Evolutionary conservation across 2,329 filamentous ascomycete genomes (phyloP).

Genomic region (Aspergillus nomiae): DNA sequence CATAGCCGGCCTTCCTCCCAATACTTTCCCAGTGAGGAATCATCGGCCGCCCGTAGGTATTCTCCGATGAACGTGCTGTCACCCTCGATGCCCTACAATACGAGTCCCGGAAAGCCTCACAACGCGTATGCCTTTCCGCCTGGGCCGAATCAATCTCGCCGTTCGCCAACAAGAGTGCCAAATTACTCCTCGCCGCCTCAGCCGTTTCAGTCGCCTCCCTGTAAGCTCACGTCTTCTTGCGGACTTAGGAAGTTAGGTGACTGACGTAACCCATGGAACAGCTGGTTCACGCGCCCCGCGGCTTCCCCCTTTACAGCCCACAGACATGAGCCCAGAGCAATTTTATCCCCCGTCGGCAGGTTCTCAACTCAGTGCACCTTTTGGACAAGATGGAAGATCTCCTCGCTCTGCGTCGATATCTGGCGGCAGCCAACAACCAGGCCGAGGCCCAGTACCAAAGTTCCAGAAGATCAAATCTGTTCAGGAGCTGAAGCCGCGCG

Average conservation of each 20-base stretch:
- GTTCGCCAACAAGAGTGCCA: conserved; percentile 74
- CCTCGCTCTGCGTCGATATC: conserved; percentile 46
- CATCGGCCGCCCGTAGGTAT: conserved; percentile 84
- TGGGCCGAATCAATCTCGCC: conserved; percentile 57
- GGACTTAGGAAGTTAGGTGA: neutral
- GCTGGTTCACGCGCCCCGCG: conserved; percentile 60
- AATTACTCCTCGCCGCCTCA: conserved; percentile 60
- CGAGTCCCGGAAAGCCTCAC: conserved; percentile 59
- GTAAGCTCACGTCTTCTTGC: conserved; percentile 40
- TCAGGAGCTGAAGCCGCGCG: conserved; percentile 75
- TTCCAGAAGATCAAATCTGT: conserved; percentile 76
- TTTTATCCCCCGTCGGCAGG: conserved; percentile 72
- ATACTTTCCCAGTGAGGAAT: conserved; percentile 72
- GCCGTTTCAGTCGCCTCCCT: conserved; percentile 61
- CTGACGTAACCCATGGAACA: conserved; percentile 31
- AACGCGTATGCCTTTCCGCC: conserved; percentile 58
- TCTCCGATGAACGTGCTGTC: conserved; percentile 93
- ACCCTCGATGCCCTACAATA: conserved; percentile 75
- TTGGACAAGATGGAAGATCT: conserved; percentile 55
- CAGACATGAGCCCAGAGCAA: conserved; percentile 68
- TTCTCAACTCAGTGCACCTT: conserved; percentile 69
- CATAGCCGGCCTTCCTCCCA: conserved; percentile 72
- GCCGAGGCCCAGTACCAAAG: conserved; percentile 76
- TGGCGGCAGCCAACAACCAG: conserved; percentile 52
- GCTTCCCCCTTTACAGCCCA: conserved; percentile 71